Evolutionary conservation across 768 basidiomycete genomes (phyloP), one percentile per base, ranked within the genome.

Genomic region (Crepidotus variabilis): DNA sequence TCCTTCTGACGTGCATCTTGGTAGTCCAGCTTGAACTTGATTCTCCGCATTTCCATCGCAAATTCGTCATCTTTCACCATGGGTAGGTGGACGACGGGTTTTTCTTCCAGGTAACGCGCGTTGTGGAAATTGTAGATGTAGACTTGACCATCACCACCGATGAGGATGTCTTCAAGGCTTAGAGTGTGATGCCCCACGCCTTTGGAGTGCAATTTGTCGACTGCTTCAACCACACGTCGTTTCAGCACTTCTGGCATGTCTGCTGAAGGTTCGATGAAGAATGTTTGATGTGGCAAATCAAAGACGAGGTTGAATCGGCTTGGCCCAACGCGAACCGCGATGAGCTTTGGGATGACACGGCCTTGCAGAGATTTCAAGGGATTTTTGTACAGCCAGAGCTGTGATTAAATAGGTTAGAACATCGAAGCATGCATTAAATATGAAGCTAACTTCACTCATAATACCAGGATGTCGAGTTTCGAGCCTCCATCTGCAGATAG

Each of bases 231-330:
- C 55, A 80, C 78, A 32, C 71, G 72, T 54, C 78, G 72, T 67
- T 87, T 87, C 52, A 85, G 67, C 10, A 74, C 61, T 18, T 70
- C 60, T 2, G 85, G 83, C 84, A 87, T 86, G 45, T 72, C 75
- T 2, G 77, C 66, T 4, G 77, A 81, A 13, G 86, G 81, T 59
- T 85, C 79, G 57, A 84, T 76, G 84, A 86, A 86, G 65, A 85
- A 83, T 6, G 75, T 73, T 14, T 68, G 71, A 60, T 86, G 82
- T 0, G 86, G 86, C 14, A 78, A 69, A 60, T 80, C 82, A 75
- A 83, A 79, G 11, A 77, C 66, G 6, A 80, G 63, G 61, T 74
- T 74, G 47, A 80, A 69, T 9, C 69, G 62, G 50, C 70, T 71
- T 23, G 73, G 62, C 58, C 69, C 66, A 20, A 73, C 57, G 64